Base-by-base conservation (phyloP, 192 early-diverging fungal species). In the Coemansia brasiliensis region DNA sequence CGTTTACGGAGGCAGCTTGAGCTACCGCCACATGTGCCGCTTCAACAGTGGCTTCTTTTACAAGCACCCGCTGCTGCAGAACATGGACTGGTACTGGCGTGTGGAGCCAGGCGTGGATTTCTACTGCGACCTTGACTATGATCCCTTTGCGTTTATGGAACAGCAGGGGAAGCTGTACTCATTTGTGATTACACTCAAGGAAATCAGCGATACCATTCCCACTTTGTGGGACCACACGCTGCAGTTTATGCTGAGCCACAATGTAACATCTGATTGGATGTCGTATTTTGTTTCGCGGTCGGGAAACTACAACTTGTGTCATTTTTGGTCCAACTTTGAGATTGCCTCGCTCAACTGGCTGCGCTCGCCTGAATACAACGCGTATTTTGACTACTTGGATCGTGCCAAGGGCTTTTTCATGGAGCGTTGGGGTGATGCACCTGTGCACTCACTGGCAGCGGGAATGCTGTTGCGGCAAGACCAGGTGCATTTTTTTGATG, bases 21-120 rank as follows among this genome's bases (percentile, higher is more conserved):
- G 86, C 11, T 95, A 95, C 72, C 86, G 92, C 29, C 90, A 94
- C 55, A 94, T 94, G 92, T 94, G 92, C 46, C 81, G 92, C 39
- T 94, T 65, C 66, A 71, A 68, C 52, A 65, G 72, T 65, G 74
- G 68, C 10, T 75, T 75, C 44, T 71, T 75, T 50, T 88, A 82
- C 67, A 69, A 84, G 44, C 93, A 93, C 52, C 87, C 88, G 21
- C 68, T 91, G 3, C 69, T 89, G 50, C 65, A 73, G 24, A 55
- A 81, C 32, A 88, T 85, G 40, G 89, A 93, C 57, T 95, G 85
- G 73, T 95, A 93, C 66, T 95, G 93, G 93, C 82, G 93, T 1
- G 82, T 95, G 10, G 93, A 95, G 63, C 93, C 93, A 1, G 86
- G 83, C 21, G 93, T 93, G 2, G 71, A 87, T 45, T 95, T 86